Evolutionary conservation across 2,329 filamentous ascomycete genomes (phyloP).

Genomic region (Aspergillus uvarum): DNA sequence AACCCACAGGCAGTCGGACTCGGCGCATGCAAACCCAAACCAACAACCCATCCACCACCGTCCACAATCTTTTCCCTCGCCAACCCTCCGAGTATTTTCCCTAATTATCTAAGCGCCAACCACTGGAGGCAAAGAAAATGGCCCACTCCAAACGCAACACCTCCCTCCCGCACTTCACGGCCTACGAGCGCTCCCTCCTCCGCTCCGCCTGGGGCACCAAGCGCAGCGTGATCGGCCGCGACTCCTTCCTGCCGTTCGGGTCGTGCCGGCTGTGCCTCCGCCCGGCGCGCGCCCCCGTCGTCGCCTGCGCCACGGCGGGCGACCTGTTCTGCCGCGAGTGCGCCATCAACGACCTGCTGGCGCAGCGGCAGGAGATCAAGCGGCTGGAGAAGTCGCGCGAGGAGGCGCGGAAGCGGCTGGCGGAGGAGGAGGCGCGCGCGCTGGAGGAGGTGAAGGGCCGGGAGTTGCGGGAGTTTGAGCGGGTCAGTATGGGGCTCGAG

Average conservation of each 20-base stretch:
- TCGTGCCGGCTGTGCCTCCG: conserved; percentile 86
- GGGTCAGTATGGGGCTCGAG: conserved; percentile 69
- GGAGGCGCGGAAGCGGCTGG: conserved; percentile 60
- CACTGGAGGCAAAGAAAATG: conserved; percentile 27
- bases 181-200: conserved; percentile 81
- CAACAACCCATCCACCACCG: background rate
- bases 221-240: conserved; percentile 79
- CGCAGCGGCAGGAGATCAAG: conserved; percentile 89
- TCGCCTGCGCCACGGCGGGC: conserved; percentile 73
- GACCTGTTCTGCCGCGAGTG: conserved; percentile 97
- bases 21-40: background rate
- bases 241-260: conserved; percentile 89
- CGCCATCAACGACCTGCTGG: conserved; percentile 83
- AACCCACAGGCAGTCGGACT: no score
- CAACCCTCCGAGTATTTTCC: no score
- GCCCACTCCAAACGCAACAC: conserved; percentile 76
- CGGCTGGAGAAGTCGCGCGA: conserved; percentile 68
- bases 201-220: conserved; percentile 79
- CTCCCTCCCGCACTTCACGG: conserved; percentile 88
- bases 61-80: no score
- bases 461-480: conserved; percentile 79
- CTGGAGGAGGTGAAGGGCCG: conserved; percentile 69
- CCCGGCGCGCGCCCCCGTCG: conserved; percentile 77
- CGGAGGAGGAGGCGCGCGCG: conserved; percentile 59
- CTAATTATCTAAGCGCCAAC: no score